phyloP scores from a whole-genome alignment of 805 yeast species.

The Candida verbasci region DNA sequence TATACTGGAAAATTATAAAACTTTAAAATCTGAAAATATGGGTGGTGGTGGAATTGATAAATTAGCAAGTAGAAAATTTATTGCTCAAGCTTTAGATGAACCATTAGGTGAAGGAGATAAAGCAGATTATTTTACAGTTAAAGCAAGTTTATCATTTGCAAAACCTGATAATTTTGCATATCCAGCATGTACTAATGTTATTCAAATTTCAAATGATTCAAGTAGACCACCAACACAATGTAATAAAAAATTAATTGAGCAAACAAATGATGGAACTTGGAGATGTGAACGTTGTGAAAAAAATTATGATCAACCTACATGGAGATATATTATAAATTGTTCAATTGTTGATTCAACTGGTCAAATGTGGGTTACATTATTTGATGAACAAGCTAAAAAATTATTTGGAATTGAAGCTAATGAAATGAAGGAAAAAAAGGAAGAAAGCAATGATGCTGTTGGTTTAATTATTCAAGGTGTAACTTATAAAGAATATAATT shows the following conservation, averaged over 20 bases:
- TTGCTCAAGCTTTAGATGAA: slow-evolving; percentile 60
- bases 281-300: slow-evolving; percentile 90
- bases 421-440: slow-evolving; percentile 44
- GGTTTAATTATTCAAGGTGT: slow-evolving; percentile 42
- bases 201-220: slow-evolving; percentile 12
- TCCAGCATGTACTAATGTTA: slow-evolving; percentile 76
- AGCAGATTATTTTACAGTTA: slow-evolving; percentile 73
- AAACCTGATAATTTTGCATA: slow-evolving; percentile 77
- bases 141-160: slow-evolving; percentile 69
- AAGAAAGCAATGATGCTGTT: slow-evolving; percentile 36
- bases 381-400: slow-evolving; percentile 76
- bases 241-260: slow-evolving; percentile 77
- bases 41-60: slow-evolving; percentile 32
- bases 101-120: slow-evolving; percentile 66
- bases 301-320: slow-evolving; percentile 61
- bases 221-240: slow-evolving; percentile 36
- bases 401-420: slow-evolving; percentile 66
- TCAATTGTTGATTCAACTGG: slow-evolving; percentile 79
- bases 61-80: slow-evolving; percentile 58
- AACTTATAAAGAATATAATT: slow-evolving; percentile 65
- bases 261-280: slow-evolving; percentile 68
- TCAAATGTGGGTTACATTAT: slow-evolving; percentile 79
- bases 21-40: slow-evolving; percentile 49
- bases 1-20: slow-evolving; percentile 53
- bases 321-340: slow-evolving; percentile 75